These are phyloP conservation scores for Suillus placidus DNA, from an alignment of 768 basidiomycete species.

Conservation along the genomic window DNA sequence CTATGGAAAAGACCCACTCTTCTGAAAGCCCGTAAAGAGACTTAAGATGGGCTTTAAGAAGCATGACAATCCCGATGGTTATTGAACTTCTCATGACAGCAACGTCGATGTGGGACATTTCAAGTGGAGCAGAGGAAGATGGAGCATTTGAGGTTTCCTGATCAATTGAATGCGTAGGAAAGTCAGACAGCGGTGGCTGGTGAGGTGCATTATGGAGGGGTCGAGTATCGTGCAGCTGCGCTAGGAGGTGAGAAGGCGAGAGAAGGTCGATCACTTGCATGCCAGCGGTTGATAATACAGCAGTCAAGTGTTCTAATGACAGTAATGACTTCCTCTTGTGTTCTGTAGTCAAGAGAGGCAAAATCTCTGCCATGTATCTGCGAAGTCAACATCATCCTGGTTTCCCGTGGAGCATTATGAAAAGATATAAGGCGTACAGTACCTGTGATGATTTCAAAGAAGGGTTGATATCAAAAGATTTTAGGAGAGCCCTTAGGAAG, in stretches of 20 bases:
- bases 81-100: constrained; percentile 67
- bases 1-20: constrained; percentile 62
- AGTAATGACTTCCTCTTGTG: constrained; percentile 88
- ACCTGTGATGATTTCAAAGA: constrained; percentile 62
- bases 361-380: constrained; percentile 94
- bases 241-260: constrained; percentile 70
- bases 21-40: constrained; percentile 82
- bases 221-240: constrained; percentile 51
- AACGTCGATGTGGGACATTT: constrained; percentile 17
- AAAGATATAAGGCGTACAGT: constrained; percentile 4
- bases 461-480: constrained; percentile 77
- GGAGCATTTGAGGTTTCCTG: constrained; percentile 11
- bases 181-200: background rate
- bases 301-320: constrained; percentile 80
- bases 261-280: constrained; percentile 78
- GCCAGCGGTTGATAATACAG: constrained; percentile 75
- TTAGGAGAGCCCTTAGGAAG: constrained; percentile 80
- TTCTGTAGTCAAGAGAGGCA: constrained; percentile 90
- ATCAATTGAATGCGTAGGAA: background rate
- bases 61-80: constrained; percentile 80
- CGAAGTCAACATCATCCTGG: constrained; percentile 83
- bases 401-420: background rate
- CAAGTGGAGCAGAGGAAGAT: background rate
- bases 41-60: constrained; percentile 88
- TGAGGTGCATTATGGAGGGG: constrained; percentile 15